Evolutionary conservation across 2,329 filamentous ascomycete species (phyloP).

Genomic region (Alternaria sp.): DNA sequence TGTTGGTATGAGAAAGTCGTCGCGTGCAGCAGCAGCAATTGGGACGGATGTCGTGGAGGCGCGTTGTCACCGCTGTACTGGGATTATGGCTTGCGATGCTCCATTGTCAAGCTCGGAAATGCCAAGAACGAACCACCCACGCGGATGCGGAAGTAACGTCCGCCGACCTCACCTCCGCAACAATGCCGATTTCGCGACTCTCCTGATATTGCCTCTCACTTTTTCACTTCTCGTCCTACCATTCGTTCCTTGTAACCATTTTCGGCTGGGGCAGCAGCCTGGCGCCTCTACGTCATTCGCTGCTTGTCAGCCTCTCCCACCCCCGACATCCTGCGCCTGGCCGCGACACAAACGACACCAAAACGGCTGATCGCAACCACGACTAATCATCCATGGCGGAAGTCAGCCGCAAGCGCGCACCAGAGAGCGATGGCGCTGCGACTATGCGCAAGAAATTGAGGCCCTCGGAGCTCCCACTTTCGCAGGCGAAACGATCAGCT

Average conservation of each 20-base stretch:
- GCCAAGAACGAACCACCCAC: conserved; percentile 25
- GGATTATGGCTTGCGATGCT: conserved; percentile 30
- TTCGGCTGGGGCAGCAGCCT: neutral
- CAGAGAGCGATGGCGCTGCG: conserved; percentile 40
- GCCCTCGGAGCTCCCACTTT: conserved; percentile 76
- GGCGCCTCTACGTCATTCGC: conserved; percentile 10
- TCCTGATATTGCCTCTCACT: conserved; percentile 7
- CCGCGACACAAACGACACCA: conserved; percentile 1
- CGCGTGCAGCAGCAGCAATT: conserved; percentile 24
- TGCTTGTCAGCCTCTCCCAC: neutral
- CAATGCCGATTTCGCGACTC: conserved; percentile 7
- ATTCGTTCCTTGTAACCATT: conserved; percentile 11
- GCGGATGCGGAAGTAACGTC: conserved; percentile 28
- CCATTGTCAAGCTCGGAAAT: conserved; percentile 15
- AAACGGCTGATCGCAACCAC: conserved; percentile 9
- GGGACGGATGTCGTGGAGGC: conserved; percentile 28
- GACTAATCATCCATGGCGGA: conserved; percentile 40
- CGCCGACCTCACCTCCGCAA: conserved; percentile 17
- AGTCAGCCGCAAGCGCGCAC: conserved; percentile 40
- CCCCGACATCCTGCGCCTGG: conserved; percentile 9
- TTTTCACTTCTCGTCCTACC: conserved; percentile 6
- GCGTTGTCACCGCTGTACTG: conserved; percentile 32
- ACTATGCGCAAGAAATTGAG: conserved; percentile 68
- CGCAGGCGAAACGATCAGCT: conserved; percentile 74
- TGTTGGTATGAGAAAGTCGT: conserved; percentile 13